Percentiles rank a stretch among this genome's conserved stretches.
Evolutionary conservation across 768 basidiomycete genomes (phyloP).

Genomic region (Tricholoma sp.): DNA sequence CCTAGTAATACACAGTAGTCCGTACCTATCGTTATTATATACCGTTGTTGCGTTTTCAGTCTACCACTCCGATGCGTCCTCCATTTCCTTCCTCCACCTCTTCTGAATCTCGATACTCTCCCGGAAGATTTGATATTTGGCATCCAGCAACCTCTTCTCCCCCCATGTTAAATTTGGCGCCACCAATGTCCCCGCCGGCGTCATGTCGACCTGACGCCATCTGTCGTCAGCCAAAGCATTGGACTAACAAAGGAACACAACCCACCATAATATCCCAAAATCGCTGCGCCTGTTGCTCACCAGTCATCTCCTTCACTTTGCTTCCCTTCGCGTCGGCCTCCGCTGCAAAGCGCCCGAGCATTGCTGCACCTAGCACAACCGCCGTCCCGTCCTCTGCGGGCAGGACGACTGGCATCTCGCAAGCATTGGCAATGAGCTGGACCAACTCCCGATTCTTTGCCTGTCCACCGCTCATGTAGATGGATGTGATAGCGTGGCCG

Average conservation of each 20-base stretch:
- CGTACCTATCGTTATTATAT: not conserved
- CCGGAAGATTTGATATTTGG: constrained; percentile 91
- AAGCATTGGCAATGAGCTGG: constrained; percentile 85
- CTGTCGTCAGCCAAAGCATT: not conserved
- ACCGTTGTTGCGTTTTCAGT: not conserved
- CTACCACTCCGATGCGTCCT: constrained; percentile 37
- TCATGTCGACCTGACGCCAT: constrained; percentile 79
- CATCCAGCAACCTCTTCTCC: constrained; percentile 76
- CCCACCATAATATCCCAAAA: constrained; percentile 92
- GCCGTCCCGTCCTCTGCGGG: constrained; percentile 73
- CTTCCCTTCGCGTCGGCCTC: constrained; percentile 36
- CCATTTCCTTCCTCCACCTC: constrained; percentile 78
- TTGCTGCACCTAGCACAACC: constrained; percentile 90
- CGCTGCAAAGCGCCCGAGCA: constrained; percentile 85
- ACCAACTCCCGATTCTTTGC: constrained; percentile 86
- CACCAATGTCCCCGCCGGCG: constrained; percentile 71
- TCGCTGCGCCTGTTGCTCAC: constrained; percentile 49
- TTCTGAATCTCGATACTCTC: constrained; percentile 87
- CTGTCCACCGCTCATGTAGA: constrained; percentile 94
- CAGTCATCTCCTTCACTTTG: constrained; percentile 26
- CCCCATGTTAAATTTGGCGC: constrained; percentile 51
- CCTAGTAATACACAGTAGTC: not conserved
- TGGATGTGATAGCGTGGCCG: constrained; percentile 75
- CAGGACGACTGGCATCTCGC: constrained; percentile 75
- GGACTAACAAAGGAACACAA: not conserved